phyloP scores from a whole-genome alignment of 257 asterid species.

The Solanum piurae region DNA sequence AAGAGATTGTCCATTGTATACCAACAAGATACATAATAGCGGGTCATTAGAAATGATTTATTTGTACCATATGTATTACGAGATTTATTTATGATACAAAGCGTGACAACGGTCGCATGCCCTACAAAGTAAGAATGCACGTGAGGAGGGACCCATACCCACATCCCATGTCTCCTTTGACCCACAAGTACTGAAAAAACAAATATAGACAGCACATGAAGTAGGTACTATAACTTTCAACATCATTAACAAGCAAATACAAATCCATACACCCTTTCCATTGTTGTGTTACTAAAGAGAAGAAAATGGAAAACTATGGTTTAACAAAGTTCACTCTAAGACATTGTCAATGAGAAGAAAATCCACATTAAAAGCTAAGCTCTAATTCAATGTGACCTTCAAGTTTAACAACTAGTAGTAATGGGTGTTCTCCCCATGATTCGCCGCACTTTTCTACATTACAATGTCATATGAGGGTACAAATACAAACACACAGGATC shows the following conservation, averaged over 20 bases:
- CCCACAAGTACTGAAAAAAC: not conserved
- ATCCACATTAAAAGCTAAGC: not conserved
- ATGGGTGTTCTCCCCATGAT: not conserved
- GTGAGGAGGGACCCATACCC: not conserved
- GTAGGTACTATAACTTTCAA: not conserved
- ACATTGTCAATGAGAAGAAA: not conserved
- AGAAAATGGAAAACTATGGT: not conserved
- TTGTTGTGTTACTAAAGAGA: not conserved
- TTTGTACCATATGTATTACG: not conserved
- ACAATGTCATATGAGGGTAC: not conserved
- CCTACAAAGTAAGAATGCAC: not conserved
- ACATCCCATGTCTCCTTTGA: not conserved
- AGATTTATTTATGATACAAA: not conserved
- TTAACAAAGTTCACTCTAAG: not conserved
- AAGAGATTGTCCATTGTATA: not conserved
- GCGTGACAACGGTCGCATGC: not conserved
- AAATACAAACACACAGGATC: not conserved
- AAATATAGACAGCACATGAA: not conserved
- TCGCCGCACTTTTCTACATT: not conserved
- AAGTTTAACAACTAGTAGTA: not conserved
- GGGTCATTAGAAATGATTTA: not conserved
- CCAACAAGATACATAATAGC: not conserved
- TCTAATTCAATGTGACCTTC: not conserved
- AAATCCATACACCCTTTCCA: not conserved
- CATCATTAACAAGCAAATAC: not conserved